Evolutionary conservation across 768 basidiomycete genomes (phyloP), one percentile per base, ranked within the genome.

Genomic region (Dioszegia crocea): DNA sequence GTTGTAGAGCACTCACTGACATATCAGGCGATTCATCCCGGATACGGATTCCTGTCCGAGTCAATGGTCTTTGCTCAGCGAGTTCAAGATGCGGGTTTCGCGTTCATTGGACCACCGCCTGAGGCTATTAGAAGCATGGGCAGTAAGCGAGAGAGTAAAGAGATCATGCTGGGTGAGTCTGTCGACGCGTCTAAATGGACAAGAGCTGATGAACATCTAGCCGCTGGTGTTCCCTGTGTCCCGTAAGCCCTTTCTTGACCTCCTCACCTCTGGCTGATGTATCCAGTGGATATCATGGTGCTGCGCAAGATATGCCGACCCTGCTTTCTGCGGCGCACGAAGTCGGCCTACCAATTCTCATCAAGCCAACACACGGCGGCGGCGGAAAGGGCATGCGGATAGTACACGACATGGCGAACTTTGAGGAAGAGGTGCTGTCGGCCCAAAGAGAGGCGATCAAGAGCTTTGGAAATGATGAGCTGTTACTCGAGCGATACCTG

Each of bases 81-180:
- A 41, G 82, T 96, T 11, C 83, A 85, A n/a, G 77, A 84, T 44
- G 87, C 86, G 67, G 88, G 89, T 0, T 84, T 97, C 62, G 83
- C 87, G 2, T 96, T 93, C 71, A 91, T 97, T 61, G 92, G 92
- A 0, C 92, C 93, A 16, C 89, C 92, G 1, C 82, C 88, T 0
- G 83, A 82, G 65, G 91, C 93, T 29, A 97, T 97, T 62, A 79
- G 87, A 14, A 88, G 87, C 68, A 97, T 96, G 93, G 93, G 92
- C 1, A 92, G 89, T 0, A 96, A 97, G 81, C 90, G 91, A 88
- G 91, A 93, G 80, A 92, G 90, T 38, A 97, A 97, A 80, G 91
- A 89, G 59, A 94, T 94, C 70, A 93, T 94, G 91, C 82, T 83
- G 17, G 81, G 87, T 88, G 78, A 39, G 82, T n/a, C 62, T 14